These are phyloP conservation scores for Phialophora chinensis DNA, from an alignment of 2,329 filamentous ascomycete genomes.

Conservation along the genomic window DNA sequence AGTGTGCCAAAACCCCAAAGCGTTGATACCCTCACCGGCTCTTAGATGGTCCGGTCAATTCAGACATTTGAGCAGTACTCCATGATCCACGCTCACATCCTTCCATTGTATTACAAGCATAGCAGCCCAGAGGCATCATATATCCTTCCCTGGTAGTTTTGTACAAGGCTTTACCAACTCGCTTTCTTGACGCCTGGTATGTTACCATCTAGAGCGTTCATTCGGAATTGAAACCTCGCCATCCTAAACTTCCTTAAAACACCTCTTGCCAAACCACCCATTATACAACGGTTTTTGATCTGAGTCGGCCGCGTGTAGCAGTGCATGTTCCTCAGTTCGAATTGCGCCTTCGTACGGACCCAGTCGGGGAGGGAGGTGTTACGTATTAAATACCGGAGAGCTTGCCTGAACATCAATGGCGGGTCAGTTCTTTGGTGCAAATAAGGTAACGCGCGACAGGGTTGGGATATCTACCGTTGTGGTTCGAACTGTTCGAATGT, in stretches of 20 bases:
- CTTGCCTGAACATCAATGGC: constrained; percentile 69
- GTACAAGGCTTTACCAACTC: constrained; percentile 73
- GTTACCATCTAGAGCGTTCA: constrained; percentile 83
- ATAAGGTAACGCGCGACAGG: neutral
- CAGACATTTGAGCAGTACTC: neutral
- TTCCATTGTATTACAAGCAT: neutral
- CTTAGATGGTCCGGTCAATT: neutral
- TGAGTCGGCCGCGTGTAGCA: constrained; percentile 91
- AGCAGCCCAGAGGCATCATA: neutral
- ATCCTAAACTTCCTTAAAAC: constrained; percentile 93
- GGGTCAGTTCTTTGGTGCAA: constrained; percentile 12
- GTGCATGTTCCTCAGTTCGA: constrained; percentile 94
- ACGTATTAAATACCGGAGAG: constrained; percentile 87
- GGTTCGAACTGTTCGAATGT: constrained; percentile 86
- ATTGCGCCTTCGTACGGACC: constrained; percentile 86
- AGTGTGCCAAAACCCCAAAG: neutral
- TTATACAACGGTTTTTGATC: constrained; percentile 90
- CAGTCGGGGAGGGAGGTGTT: constrained; percentile 85
- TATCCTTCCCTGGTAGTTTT: constrained; percentile 1
- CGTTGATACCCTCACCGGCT: neutral
- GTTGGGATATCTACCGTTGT: constrained; percentile 70
- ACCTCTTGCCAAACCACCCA: constrained; percentile 88
- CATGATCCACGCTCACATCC: neutral
- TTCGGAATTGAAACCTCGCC: constrained; percentile 89
- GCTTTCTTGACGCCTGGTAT: constrained; percentile 94